Evolutionary conservation across 495 filamentous ascomycete genomes (phyloP), one percentile per base, ranked within the genome.

Genomic region (Hypoxylon lienhwacheense): DNA sequence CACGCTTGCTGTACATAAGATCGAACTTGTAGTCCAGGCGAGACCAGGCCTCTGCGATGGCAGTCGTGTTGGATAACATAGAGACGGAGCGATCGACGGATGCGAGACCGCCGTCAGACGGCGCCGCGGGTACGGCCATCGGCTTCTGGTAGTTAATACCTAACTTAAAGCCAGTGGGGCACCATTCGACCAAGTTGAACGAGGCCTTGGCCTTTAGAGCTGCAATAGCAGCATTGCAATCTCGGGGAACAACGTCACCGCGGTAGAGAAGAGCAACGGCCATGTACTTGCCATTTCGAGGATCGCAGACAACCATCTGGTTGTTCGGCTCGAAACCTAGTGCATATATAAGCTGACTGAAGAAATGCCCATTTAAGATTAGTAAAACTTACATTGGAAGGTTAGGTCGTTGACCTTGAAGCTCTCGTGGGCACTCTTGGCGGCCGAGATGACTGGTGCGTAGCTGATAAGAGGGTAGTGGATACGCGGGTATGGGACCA

Each of bases 1-100:
- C 90, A 63, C 90, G 88, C 82, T 95, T 95, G 75, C 82, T 88
- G 78, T 96, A 95, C 90, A 96, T 96, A 58, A 96, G 87, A 63
- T 96, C 90, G 73, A 96, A 96, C 74, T 96, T 96, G 77, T 89
- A 84, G 71, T 92, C 88, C 21, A 96, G 78, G 56, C 89, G 86
- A 35, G 81, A 83, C 90, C 90, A 96, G 33, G 90, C 90, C 72
- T 96, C 90, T 35, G 90, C 84, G 53, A 95, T 93, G 50, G 90
- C 87, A 8, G 90, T 95, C 16, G 90, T 93, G 81, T 95, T 95
- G 74, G 85, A 88, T 50, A 95, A 74, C 90, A 95, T 95, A 64
- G 85, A 88, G 47, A 93, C 89, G 66, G 85, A 87, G 57, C 90
- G 87, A 69, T 92, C 89, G 66, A 93, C 90, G 15, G 86, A 80